Base-by-base conservation (phyloP, 2,329 filamentous ascomycete genomes). In the Plenodomus tracheiphilus region DNA sequence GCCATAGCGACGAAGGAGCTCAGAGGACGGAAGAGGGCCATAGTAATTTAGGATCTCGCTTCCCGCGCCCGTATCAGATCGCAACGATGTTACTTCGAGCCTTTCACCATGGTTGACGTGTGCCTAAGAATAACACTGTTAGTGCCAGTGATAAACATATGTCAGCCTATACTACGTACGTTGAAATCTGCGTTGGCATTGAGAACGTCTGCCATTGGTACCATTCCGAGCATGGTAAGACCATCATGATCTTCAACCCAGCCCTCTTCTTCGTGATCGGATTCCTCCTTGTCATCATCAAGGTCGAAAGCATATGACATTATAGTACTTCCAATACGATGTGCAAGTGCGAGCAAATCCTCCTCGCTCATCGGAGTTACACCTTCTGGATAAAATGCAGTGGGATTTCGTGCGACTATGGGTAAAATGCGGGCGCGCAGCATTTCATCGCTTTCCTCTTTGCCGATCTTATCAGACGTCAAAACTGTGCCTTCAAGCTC, bases 271-370 rank as follows among this genome's bases (percentile, higher is more conserved):
- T 58, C 61, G 3, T 56, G 53, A 9, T 64, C 59, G 0, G 46
- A 45, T 4, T 59, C 42, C 2, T 62, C 61, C 4, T 52, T 47
- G 4, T 55, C 51, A 9, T 59, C 54, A 1, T 59, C 59, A 2
- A 64, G 48, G 20, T 64, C 59, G 13, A 64, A 64, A 9, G 59
- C 61, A 16, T 64, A 64, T 11, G 59, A 51, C 61, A 64, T 64
- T 11, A 64, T 56, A 0, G 55, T 62, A 21, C 61, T 64, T 4
- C 61, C 61, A 43, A 64, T 59, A 1, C 46, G 50, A 20, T 64
- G 61, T 21, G 61, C 61, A 21, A 64, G 49, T 4, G 30, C 32
- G n/a, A 64, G 53, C 9, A 64, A n/a, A 1, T 61, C 55, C 1
- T 54, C 36, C 13, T 61, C 49, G 2, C 21, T 32, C 2, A 57